Percentiles rank a stretch among this genome's conserved stretches.
These are phyloP conservation scores for Penicillium verrucosum DNA, from an alignment of 2,329 filamentous ascomycete species.

Conservation along the genomic window DNA sequence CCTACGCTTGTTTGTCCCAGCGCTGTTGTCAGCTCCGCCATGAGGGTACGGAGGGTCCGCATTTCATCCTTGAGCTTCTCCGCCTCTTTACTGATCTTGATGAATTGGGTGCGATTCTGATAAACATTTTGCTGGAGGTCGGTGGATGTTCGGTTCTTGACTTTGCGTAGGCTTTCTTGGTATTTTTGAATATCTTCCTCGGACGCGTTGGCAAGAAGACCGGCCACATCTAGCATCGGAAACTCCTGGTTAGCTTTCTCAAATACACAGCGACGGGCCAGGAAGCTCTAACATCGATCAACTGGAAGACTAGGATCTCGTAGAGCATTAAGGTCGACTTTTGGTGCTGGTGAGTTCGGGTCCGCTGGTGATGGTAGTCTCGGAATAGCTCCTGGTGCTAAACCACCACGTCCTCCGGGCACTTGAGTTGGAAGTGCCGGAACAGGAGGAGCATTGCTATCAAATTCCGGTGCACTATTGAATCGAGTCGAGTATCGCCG, in stretches of 20 bases:
- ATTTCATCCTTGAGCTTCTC: conserved; percentile 97
- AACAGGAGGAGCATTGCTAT: conserved; percentile 65
- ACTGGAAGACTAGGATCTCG: conserved; percentile 74
- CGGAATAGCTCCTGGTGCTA: conserved; percentile 42
- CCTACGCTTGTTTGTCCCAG: conserved; percentile 44
- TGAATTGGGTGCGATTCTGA: conserved; percentile 96
- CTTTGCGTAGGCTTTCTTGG: conserved; percentile 69
- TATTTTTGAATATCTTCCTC: conserved; percentile 84
- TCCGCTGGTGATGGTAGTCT: conserved; percentile 49
- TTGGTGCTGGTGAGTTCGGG: conserved; percentile 55
- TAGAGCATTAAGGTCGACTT: conserved; percentile 72
- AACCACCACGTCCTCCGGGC: conserved; percentile 58
- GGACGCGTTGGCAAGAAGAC: conserved; percentile 75
- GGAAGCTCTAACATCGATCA: conserved; percentile 65
- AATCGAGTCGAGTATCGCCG: conserved; percentile 91
- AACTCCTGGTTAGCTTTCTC: conserved; percentile 13
- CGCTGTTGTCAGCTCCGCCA: conserved; percentile 85
- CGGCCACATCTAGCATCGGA: conserved; percentile 46
- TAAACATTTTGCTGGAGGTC: conserved; percentile 95
- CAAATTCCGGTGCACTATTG: conserved; percentile 69
- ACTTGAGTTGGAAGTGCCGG: conserved; percentile 60
- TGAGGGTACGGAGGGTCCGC: conserved; percentile 81
- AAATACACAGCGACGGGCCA: background rate
- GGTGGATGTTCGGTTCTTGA: conserved; percentile 72
- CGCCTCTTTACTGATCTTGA: conserved; percentile 98